Percentiles rank a stretch among this genome's conserved stretches.
These are phyloP conservation scores for Cokeromyces recurvatus DNA, from an alignment of 371 early-diverging fungal species.

Conservation along the genomic window DNA sequence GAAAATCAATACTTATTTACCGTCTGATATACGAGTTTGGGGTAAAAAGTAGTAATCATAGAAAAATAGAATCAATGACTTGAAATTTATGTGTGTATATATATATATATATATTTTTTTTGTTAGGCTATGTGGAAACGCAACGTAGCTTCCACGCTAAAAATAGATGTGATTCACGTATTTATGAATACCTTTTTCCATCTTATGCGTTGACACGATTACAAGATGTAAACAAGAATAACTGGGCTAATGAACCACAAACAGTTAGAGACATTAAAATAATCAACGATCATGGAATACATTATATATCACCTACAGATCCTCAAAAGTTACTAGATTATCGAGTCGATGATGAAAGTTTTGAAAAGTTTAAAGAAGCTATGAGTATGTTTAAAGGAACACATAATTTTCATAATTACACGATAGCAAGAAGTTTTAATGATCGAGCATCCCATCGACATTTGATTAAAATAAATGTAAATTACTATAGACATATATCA, in stretches of 20 bases:
- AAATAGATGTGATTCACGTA: conserved; percentile 85
- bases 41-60: no score
- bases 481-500: neutral
- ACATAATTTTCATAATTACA: conserved; percentile 97
- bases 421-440: conserved; percentile 71
- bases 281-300: conserved; percentile 11
- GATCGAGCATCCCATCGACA: conserved; percentile 76
- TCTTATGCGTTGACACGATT: conserved; percentile 73
- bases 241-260: conserved; percentile 4
- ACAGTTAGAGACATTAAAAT: conserved; percentile 24
- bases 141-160: conserved; percentile 88
- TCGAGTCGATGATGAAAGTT: conserved; percentile 54
- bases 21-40: conserved; percentile 84
- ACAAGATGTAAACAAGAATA: conserved; percentile 14
- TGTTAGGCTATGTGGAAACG: conserved; percentile 63
- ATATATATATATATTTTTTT: no score
- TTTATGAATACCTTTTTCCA: conserved; percentile 98
- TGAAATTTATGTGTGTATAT: no score
- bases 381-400: conserved; percentile 84
- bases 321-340: conserved; percentile 52
- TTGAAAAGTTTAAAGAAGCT: conserved; percentile 64
- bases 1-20: conserved; percentile 73
- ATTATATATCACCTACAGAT: conserved; percentile 32
- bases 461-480: conserved; percentile 72
- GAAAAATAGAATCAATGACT: neutral